Base-by-base conservation (phyloP, 2,329 filamentous ascomycete genomes). In the Colletotrichum sublineola region DNA sequence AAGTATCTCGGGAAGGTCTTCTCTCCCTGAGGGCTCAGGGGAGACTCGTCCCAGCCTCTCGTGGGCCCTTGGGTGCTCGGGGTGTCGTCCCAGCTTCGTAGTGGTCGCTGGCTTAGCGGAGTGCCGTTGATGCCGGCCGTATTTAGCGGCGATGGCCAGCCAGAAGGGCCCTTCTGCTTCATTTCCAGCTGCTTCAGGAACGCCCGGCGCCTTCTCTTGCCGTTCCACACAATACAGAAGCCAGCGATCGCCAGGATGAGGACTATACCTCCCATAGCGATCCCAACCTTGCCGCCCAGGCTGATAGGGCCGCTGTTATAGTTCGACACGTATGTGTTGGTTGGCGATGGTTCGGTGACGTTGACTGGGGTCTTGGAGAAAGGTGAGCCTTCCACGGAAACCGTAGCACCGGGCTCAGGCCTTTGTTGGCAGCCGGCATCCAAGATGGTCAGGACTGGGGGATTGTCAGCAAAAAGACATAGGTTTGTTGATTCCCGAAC, bases 221-320 rank as follows among this genome's bases (percentile, higher is more conserved):
- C 90, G 48, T 85, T 86, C 78, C 86, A 86, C 24, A 92, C 83
- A 64, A 92, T 84, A 67, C 81, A 83, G 77, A 85, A 87, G 12
- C 90, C 90, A 11, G 82, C 74, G 1, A 87, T 15, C 9, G 81
- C 77, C 3, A 92, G 81, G 5, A 90, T 20, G 0, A 88, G 64
- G 8, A 84, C 81, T 0, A 91, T 74, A 0, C 82, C 85, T 6
- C 85, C 89, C 31, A 88, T 82, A 18, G 85, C 87, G 63, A 92
- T 88, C 73, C 89, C 90, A 0, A 90, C 88, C 67, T 89, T 88
- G 15, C 84, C 87, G 5, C 86, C 88, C 1, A 91, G 81, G 2
- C 80, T 84, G 9, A 92, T 77, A 0, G 87, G 83, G 0, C 86
- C 85, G 0, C 81, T 71, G 4, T 82, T 80, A 77, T 85, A 84